Base-by-base conservation (phyloP, 192 early-diverging fungal species). In the Coemansia guatemalensis region DNA sequence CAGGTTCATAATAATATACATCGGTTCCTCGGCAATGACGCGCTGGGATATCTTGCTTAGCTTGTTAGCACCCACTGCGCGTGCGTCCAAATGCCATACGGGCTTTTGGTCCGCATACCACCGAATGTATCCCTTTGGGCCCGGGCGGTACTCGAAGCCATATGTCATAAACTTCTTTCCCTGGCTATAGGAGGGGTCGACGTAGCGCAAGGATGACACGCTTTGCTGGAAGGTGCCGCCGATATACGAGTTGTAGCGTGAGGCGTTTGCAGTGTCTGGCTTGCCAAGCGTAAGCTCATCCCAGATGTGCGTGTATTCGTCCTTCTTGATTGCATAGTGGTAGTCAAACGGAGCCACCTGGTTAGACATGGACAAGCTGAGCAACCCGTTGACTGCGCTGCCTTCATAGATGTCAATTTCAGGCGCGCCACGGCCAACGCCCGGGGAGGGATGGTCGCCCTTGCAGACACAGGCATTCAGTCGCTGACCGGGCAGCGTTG, bases 391-490 rank as follows among this genome's bases (percentile, higher is more conserved):
- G 51, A 48, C 66, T 27, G 76, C 65, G 58, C 73, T 68, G 30
- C 74, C 83, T 48, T 86, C 85, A 49, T 80, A 82, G 33, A 86
- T 73, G 48, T 82, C 83, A 24, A 86, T 85, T 53, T 86, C 83
- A 21, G 85, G 85, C 9, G 82, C 85, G 3, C 85, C 83, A 4
- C 83, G 83, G 24, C 85, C 83, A 29, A 71, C 73, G 21, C 84
- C 84, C 5, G 74, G 68, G 20, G 64, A 78, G 0, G 84, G 84
- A 48, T 85, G 84, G 65, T 85, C 75, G 17, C 85, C 83, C 47
- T 48, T 74, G 55, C 81, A 75, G 39, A 82, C 75, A 32, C 83
- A 83, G 35, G 69, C 73, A 47, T 85, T 83, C 41, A 86, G 79
- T 8, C 75, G 82, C 65, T 84, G 85, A 22, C 84, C 84, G 4